These are phyloP conservation scores for Suillus discolor DNA, from an alignment of 768 basidiomycete genomes.

Conservation along the genomic window DNA sequence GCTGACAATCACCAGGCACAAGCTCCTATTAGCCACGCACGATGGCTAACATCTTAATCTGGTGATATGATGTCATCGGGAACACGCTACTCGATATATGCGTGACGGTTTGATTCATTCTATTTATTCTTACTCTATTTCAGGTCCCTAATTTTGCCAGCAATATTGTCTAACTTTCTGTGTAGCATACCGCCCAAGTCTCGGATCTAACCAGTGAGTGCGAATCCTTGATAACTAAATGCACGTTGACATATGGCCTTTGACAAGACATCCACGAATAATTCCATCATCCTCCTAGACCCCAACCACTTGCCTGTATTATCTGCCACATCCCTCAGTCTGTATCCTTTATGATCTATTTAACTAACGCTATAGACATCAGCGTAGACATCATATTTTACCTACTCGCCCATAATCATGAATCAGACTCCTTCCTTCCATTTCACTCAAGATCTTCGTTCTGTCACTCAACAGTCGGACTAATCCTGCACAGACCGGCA, in stretches of 20 bases:
- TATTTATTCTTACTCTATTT: slow-evolving; percentile 4
- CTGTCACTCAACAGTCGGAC: neutral
- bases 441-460: neutral
- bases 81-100: neutral
- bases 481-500: neutral
- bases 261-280: neutral
- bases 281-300: neutral
- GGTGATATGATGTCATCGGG: neutral
- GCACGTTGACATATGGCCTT: neutral
- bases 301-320: neutral
- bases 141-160: neutral
- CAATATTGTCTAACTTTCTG: neutral
- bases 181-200: neutral
- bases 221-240: neutral
- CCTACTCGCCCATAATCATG: neutral
- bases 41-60: neutral
- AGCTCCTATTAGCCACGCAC: neutral
- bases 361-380: neutral
- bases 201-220: neutral
- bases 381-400: neutral
- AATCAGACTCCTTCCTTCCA: neutral
- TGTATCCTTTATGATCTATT: neutral
- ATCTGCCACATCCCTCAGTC: neutral
- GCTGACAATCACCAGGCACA: neutral
- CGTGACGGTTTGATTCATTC: neutral